A percentile compares a stretch with the other conserved stretches of the same genome.
Evolutionary conservation across 2,329 filamentous ascomycete genomes (phyloP).

Genomic region (Lecanicillium sp.): DNA sequence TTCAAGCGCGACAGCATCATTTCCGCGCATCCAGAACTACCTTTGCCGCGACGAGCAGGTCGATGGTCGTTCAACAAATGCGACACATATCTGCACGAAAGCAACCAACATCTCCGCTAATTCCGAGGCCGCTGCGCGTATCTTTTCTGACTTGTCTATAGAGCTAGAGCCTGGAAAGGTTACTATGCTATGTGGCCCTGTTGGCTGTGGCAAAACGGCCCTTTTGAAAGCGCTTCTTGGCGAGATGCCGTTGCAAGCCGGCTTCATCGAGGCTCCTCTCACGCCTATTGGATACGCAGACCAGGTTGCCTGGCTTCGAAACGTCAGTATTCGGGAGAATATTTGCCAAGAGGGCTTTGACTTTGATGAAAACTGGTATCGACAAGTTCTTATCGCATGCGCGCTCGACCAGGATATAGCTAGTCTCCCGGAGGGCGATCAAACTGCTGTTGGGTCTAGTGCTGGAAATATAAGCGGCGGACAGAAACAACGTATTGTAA

Average conservation of each 20-base stretch:
- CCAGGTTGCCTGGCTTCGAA: constrained; percentile 6
- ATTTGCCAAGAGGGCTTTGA: constrained; percentile 7
- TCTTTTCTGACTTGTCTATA: constrained; percentile 3
- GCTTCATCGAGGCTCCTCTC: constrained; percentile 10
- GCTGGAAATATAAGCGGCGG: constrained; percentile 13
- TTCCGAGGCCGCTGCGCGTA: neutral
- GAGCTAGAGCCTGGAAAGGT: constrained; percentile 16
- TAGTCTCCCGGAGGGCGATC: constrained; percentile 5
- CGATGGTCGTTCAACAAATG: constrained; percentile 2
- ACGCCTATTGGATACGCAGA: constrained; percentile 10
- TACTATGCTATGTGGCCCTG: constrained; percentile 16
- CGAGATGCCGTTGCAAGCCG: constrained; percentile 9
- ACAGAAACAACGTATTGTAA: constrained; percentile 16
- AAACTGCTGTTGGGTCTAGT: constrained; percentile 9
- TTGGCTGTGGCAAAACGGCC: constrained; percentile 13
- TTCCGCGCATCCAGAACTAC: constrained; percentile 6
- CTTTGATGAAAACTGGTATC: constrained; percentile 6
- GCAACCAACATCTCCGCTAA: constrained; percentile 3
- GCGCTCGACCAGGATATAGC: constrained; percentile 33
- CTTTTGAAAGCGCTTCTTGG: constrained; percentile 13
- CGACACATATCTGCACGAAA: neutral
- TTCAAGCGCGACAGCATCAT: constrained; percentile 1
- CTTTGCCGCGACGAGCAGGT: constrained; percentile 4
- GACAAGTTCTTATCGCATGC: constrained; percentile 5
- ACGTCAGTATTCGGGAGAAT: constrained; percentile 7